Evolutionary conservation across 305 asterid species (phyloP), one percentile per base, ranked within the genome.

Genomic region (Petunia hybrid): DNA sequence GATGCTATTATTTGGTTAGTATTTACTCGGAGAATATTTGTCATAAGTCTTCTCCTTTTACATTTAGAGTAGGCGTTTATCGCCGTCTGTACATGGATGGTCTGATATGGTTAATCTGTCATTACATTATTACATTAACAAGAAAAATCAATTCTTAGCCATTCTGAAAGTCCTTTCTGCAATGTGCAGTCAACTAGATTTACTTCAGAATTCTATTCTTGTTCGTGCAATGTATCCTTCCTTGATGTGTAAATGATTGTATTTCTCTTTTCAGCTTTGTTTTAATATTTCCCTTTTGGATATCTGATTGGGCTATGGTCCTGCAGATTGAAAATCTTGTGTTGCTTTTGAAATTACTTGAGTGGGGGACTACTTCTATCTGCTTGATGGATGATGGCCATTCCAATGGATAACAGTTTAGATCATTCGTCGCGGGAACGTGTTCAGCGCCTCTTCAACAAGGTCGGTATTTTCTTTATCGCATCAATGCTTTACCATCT

Each of bases 381-480:
- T 55, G 40, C 65, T 92, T 85, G 88, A 89, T 87, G 94, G 91
- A 89, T 84, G 79, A 93, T 91, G 99, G 91, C 91, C 80, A 79
- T 88, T 89, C 87, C 83, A 84, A 95, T 92, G 99, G 97, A 93
- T 88, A 91, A 85, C 84, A 84, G 84, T 83, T 82, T 85, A 78
- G 92, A 89, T 76, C 88, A 88, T 57, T 80, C 89, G 38, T 78
- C 94, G 36, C 81, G 89, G 85, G 93, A 89, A 75, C 96, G 90
- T 59, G 97, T 88, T 63, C 98, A 90, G 77, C 90, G 79, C 81
- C 97, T 95, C 83, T 87, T 87, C 85, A 91, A 89, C 88, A 91
- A 95, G 99, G 99, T 94, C 76, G 1, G 79, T 74, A 74, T 36
- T 53, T 79, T 68, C 39, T 39, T 38, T 70, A 4, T 14, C 39